A percentile compares a stretch with the other conserved stretches of the same genome.
Conservation (phyloP, 306 rosid genomes). For the Sphenostylis stenocarpa region DNA sequence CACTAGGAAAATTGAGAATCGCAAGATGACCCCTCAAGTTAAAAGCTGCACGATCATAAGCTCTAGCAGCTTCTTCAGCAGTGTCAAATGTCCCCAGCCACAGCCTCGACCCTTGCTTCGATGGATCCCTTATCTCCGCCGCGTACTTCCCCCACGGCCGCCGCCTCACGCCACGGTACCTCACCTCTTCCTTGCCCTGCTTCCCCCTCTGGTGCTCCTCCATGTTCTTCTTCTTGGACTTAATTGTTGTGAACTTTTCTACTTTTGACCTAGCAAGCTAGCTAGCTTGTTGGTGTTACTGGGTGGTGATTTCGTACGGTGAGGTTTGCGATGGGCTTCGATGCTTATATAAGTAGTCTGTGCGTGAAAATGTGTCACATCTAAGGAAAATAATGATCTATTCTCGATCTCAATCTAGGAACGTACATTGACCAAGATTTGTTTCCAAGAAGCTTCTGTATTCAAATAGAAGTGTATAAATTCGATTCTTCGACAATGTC, state of each 20-base stretch:
- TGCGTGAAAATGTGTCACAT: constrained; percentile 1
- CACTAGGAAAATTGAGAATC: constrained; percentile 70
- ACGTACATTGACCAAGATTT: constrained; percentile 53
- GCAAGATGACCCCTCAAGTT: constrained; percentile 79
- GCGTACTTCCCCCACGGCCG: constrained; percentile 93
- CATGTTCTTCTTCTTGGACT: constrained; percentile 30
- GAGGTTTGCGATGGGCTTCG: constrained; percentile 4
- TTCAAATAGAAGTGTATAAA: constrained; percentile 38
- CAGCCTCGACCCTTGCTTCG: constrained; percentile 68
- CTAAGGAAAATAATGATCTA: not conserved
- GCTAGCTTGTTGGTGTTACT: not conserved
- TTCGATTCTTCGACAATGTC: constrained; percentile 63
- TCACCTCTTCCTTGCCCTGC: constrained; percentile 49
- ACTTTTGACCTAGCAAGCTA: not conserved
- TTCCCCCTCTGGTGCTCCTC: constrained; percentile 49
- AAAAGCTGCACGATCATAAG: constrained; percentile 82
- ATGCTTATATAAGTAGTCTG: constrained; percentile 29
- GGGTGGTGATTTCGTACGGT: constrained; percentile 5
- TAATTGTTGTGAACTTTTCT: not conserved
- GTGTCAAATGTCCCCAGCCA: constrained; percentile 91
- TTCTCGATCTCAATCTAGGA: constrained; percentile 36
- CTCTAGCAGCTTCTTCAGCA: constrained; percentile 82
- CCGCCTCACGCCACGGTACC: constrained; percentile 65
- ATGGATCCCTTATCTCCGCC: constrained; percentile 80
- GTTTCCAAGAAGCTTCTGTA: constrained; percentile 41